A percentile compares a stretch with the other conserved stretches of the same genome.
These are phyloP conservation scores for Solanum okadae DNA, from an alignment of 257 asterid species.

Conservation along the genomic window DNA sequence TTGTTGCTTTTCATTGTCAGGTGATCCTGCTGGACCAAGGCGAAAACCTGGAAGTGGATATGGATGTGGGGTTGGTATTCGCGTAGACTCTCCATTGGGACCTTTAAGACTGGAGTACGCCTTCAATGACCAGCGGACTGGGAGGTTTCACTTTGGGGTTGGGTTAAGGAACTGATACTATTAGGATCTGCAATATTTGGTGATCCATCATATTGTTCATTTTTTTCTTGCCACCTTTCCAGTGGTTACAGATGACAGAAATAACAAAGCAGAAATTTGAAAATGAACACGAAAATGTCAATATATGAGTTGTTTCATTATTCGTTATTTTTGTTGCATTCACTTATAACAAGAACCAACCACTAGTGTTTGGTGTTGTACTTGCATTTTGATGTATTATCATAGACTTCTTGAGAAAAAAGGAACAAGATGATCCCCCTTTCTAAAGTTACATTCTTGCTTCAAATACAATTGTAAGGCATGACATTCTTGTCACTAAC, in stretches of 20 bases:
- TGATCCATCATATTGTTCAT: background rate
- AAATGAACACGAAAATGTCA: background rate
- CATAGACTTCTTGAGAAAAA: background rate
- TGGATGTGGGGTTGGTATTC: conserved; percentile 83
- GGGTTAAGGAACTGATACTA: conserved; percentile 59
- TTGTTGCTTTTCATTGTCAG: conserved; percentile 17
- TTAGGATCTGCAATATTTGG: background rate
- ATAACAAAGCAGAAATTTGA: background rate
- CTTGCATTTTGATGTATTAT: background rate
- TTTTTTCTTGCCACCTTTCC: background rate
- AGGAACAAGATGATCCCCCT: background rate
- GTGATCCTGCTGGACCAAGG: conserved; percentile 97
- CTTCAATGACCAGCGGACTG: conserved; percentile 64
- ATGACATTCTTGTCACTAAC: background rate
- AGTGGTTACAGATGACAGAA: background rate
- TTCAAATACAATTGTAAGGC: background rate
- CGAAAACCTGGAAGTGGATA: conserved; percentile 92
- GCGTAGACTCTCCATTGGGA: conserved; percentile 89
- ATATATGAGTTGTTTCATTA: background rate
- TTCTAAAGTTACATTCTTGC: no score
- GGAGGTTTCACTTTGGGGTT: conserved; percentile 90
- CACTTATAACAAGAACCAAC: background rate
- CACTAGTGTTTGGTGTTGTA: background rate
- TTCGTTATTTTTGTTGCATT: background rate
- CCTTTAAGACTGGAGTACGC: conserved; percentile 96